Evolutionary conservation across 139 green algal species (phyloP), one percentile per base, ranked within the genome.

Genomic region (Volvox africanus): DNA sequence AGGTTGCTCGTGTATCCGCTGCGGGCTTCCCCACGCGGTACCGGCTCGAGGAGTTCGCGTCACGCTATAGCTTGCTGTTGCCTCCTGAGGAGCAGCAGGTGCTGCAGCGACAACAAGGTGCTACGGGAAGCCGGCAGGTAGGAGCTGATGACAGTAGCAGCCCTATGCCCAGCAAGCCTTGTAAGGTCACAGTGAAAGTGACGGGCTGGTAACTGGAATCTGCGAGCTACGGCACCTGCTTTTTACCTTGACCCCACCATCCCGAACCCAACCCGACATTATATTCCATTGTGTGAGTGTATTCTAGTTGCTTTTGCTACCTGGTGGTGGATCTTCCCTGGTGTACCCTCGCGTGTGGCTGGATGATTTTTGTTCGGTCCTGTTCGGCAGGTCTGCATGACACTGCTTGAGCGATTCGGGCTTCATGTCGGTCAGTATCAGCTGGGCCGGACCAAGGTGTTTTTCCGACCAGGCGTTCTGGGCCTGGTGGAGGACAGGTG

Each of bases 11-110:
- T 77, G 99, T 99, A 62, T 96, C 95, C 13, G 95, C 94, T 22
- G 97, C 98, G 1, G 98, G 98, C 67, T 99, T 98, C 95, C 98
- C 98, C 78, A 98, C 97, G 18, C 95, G 98, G n/a, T 97, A 97
- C 93, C 89, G 86, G 89, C 88, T 95, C 88, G 88, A 92, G 26
- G 93, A 97, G 26, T 99, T 99, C 95, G 95, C 97, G 1, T 88
- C 96, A 80, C 94, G 98, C 65, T 99, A 99, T 92, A 86, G 90
- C 36, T 91, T 97, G 24, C 93, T 99, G 85, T 91, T 97, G 75
- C 91, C 93, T 0, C 89, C 91, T 0, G 80, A 94, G 24, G 50
- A 93, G 82, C 92, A 95, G 80, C 62, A 75, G 28, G 14, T 32
- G 35, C 76, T 87, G 32, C 61, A 44, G 37, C 37, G 37, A 77